Percentiles rank a stretch among this genome's conserved stretches.
Evolutionary conservation across 371 early-diverging fungal genomes (phyloP).

Genomic region (Dinochytrium kinnereticum): DNA sequence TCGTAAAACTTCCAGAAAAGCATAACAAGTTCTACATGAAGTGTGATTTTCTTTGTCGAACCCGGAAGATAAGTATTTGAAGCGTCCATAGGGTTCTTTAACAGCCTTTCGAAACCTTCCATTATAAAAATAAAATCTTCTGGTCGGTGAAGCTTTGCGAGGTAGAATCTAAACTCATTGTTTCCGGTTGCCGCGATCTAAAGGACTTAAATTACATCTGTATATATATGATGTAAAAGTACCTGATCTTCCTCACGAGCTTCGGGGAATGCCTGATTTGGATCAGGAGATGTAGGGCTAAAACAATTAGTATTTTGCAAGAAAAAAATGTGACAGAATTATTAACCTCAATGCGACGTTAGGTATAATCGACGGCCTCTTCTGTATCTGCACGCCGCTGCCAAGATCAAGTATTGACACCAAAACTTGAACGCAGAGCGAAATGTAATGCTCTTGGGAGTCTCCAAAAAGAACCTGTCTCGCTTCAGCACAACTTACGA

Average conservation of each 20-base stretch:
- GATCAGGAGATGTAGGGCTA: background rate
- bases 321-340: background rate
- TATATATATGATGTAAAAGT: too few relatives aligned
- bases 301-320: background rate
- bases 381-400: slow-evolving; percentile 4
- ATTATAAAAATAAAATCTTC: slow-evolving; percentile 80
- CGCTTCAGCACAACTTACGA: background rate
- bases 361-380: slow-evolving; percentile 12
- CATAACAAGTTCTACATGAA: slow-evolving; percentile 79
- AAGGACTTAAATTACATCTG: too few relatives aligned
- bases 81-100: slow-evolving; percentile 81
- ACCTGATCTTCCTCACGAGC: background rate
- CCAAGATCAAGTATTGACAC: slow-evolving; percentile 72
- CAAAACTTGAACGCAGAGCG: slow-evolving; percentile 69
- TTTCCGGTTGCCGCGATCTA: slow-evolving; percentile 11
- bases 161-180: slow-evolving; percentile 68
- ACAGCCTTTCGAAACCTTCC: slow-evolving; percentile 73
- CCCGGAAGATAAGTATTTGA: slow-evolving; percentile 79
- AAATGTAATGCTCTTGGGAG: slow-evolving; percentile 71
- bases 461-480: slow-evolving; percentile 70
- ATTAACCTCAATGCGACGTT: background rate
- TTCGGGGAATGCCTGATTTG: slow-evolving; percentile 4
- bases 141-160: slow-evolving; percentile 75
- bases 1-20: slow-evolving; percentile 84
- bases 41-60: slow-evolving; percentile 71